A percentile compares a stretch with the other conserved stretches of the same genome.
phyloP scores from a whole-genome alignment of 352 stramenopile species.

The Globisporangium spinosum region DNA sequence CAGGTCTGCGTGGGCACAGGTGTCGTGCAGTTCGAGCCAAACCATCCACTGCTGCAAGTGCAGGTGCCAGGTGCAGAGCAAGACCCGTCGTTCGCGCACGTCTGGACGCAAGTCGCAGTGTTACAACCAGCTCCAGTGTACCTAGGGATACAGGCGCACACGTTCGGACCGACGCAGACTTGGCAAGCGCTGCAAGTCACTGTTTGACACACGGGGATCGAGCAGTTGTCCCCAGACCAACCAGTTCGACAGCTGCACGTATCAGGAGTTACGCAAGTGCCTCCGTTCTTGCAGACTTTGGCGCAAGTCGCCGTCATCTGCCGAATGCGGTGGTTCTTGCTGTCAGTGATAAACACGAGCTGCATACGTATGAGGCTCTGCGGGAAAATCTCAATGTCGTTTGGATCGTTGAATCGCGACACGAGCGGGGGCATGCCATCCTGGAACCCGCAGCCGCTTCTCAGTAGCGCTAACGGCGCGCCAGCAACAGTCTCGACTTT shows the following conservation, averaged over 20 bases:
- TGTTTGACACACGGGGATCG: conserved; percentile 61
- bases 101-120: conserved; percentile 86
- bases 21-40: conserved; percentile 95
- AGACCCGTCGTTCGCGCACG: conserved; percentile 80
- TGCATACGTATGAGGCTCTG: conserved; percentile 48
- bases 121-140: conserved; percentile 79
- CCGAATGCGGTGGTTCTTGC: conserved; percentile 92
- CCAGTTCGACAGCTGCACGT: conserved; percentile 81
- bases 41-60: conserved; percentile 89
- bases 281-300: conserved; percentile 94
- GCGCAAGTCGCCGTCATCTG: conserved; percentile 87
- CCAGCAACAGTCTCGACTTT: conserved; percentile 91
- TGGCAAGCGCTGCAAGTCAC: conserved; percentile 47
- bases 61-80: conserved; percentile 94
- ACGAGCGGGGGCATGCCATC: conserved; percentile 85
- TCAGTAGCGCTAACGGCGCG: conserved; percentile 70
- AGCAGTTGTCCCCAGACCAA: conserved; percentile 91
- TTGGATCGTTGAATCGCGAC: conserved; percentile 66
- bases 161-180: conserved; percentile 90
- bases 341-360: conserved; percentile 90
- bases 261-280: conserved; percentile 83
- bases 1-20: conserved; percentile 95
- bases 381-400: conserved; percentile 62
- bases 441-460: conserved; percentile 81
- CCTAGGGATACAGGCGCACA: conserved; percentile 91